These are phyloP conservation scores for Hydnum rufescens DNA, from an alignment of 768 basidiomycete species.

Conservation along the genomic window DNA sequence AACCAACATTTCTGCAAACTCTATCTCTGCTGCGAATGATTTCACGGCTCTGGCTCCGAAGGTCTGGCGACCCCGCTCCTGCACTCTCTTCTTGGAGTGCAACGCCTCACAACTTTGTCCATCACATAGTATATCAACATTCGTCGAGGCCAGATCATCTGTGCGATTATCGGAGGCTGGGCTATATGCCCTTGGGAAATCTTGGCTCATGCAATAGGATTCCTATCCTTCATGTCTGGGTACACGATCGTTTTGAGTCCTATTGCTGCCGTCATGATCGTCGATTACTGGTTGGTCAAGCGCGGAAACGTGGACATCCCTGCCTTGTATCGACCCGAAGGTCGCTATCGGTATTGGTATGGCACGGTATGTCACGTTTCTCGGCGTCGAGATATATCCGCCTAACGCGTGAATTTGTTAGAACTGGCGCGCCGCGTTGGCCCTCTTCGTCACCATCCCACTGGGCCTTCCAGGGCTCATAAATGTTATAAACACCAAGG, in stretches of 20 bases:
- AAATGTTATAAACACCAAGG: constrained; percentile 43
- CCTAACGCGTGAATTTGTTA: constrained; percentile 14
- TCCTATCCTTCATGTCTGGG: constrained; percentile 55
- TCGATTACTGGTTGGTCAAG: constrained; percentile 61
- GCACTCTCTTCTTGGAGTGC: not conserved
- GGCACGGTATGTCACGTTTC: constrained; percentile 39
- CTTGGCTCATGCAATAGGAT: constrained; percentile 40
- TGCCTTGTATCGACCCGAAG: constrained; percentile 63
- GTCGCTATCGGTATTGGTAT: constrained; percentile 55
- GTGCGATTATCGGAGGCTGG: constrained; percentile 72
- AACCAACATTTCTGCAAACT: constrained; percentile 57
- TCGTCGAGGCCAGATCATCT: constrained; percentile 55
- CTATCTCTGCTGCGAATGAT: constrained; percentile 60
- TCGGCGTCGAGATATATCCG: constrained; percentile 3
- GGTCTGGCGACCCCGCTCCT: not conserved
- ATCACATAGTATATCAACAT: constrained; percentile 49
- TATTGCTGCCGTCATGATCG: constrained; percentile 54
- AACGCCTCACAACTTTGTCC: not conserved
- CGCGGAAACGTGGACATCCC: constrained; percentile 55
- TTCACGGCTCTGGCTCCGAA: constrained; percentile 54
- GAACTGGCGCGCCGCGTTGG: constrained; percentile 68
- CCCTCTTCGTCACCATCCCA: constrained; percentile 45
- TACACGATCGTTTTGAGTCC: constrained; percentile 79
- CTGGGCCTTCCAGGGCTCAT: constrained; percentile 64
- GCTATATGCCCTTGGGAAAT: constrained; percentile 78